phyloP scores from a whole-genome alignment of 176 grass and related monocot species.

The Ananas comosus region DNA sequence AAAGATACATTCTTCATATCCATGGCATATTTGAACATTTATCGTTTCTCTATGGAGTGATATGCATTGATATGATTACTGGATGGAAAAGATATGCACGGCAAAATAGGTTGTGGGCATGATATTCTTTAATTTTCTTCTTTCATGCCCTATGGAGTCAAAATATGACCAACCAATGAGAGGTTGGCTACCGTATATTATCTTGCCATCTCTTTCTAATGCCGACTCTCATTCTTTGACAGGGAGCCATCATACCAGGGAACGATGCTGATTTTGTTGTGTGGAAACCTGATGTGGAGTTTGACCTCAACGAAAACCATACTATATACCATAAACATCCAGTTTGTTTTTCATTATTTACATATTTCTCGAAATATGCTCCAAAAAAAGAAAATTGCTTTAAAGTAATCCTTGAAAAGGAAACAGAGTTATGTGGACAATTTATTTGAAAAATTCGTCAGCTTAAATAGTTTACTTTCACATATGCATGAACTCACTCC shows the following conservation, averaged over 20 bases:
- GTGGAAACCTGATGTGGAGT: conserved; percentile 76
- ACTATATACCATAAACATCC: conserved; percentile 73
- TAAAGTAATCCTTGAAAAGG: no score
- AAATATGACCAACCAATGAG: neutral
- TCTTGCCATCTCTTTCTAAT: neutral
- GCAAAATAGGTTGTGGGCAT: neutral
- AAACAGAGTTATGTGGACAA: no score
- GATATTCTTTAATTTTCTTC: neutral
- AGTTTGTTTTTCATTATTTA: conserved; percentile 30
- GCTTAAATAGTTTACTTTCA: no score
- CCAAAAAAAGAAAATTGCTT: no score
- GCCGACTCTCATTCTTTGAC: neutral
- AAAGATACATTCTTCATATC: no score
- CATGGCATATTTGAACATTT: no score
- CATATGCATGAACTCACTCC: neutral
- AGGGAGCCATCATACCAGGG: conserved; percentile 63
- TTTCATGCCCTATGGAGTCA: neutral
- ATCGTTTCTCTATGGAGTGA: no score
- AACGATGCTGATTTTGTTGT: conserved; percentile 90
- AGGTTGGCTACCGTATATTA: neutral
- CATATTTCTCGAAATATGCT: neutral
- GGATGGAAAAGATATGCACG: neutral
- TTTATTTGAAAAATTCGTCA: no score
- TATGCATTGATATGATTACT: no score
- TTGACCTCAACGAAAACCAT: conserved; percentile 63